A percentile compares a stretch with the other conserved stretches of the same genome.
Conservation (phyloP, 2,329 filamentous ascomycete genomes). For the Colletotrichum trifolii region DNA sequence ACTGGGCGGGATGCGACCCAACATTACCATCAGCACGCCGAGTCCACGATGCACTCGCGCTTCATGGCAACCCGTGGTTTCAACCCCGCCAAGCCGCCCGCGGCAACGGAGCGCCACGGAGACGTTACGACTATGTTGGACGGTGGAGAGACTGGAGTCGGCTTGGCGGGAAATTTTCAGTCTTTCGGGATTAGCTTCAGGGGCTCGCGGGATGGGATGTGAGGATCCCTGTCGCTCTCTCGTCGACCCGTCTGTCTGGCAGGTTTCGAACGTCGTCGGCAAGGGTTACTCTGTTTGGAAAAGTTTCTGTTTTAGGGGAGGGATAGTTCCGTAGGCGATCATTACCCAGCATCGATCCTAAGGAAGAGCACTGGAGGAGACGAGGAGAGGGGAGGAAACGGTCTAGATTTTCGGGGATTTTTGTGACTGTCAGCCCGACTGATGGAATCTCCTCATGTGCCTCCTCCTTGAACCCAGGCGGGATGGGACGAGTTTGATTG, state of each 20-base stretch:
- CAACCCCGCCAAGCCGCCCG: neutral
- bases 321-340: neutral
- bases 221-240: neutral
- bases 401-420: constrained; percentile 31
- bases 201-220: constrained; percentile 9
- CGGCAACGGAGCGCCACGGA: constrained; percentile 19
- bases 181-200: constrained; percentile 21
- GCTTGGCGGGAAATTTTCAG: constrained; percentile 14
- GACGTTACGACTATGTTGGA: constrained; percentile 20
- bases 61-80: too few species aligned
- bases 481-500: constrained; percentile 2
- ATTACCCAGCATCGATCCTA: neutral
- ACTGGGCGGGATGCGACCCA: constrained; percentile 12
- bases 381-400: neutral
- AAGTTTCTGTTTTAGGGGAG: neutral
- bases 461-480: neutral
- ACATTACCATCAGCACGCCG: neutral
- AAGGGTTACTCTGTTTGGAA: neutral
- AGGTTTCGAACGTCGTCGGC: neutral
- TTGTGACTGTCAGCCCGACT: neutral
- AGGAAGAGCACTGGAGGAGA: too few species aligned
- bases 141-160: constrained; percentile 19
- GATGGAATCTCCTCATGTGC: too few species aligned
- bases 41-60: too few species aligned
- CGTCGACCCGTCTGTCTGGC: too few species aligned